Conservation (phyloP, 305 asterid genomes). For the Salvia sclarea region DNA sequence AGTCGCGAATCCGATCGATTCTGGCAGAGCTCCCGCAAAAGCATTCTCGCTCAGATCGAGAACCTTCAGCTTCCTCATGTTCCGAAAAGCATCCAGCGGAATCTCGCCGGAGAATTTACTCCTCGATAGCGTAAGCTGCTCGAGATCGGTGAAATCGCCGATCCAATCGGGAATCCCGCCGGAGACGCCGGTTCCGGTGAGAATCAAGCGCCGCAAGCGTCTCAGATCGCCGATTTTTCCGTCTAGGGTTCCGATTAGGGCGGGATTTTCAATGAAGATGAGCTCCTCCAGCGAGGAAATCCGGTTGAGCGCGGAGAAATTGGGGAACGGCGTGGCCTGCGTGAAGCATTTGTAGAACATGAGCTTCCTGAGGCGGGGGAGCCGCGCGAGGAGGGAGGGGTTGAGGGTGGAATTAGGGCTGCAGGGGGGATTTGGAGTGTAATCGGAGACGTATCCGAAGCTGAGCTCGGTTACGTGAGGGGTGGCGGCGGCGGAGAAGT, state of each 20-base stretch:
- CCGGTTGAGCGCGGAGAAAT: constrained; percentile 41
- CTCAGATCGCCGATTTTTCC: constrained; percentile 41
- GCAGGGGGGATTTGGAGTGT: constrained; percentile 78
- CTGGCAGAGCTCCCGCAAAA: constrained; percentile 47
- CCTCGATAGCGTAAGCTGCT: constrained; percentile 68
- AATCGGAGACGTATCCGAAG: constrained; percentile 81
- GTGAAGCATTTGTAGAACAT: constrained; percentile 79
- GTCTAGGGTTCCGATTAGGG: constrained; percentile 50
- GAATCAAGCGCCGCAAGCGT: constrained; percentile 53
- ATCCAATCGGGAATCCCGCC: constrained; percentile 48
- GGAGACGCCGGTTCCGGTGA: constrained; percentile 53
- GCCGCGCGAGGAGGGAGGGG: constrained; percentile 45
- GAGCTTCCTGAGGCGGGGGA: constrained; percentile 55
- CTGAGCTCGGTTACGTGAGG: constrained; percentile 72
- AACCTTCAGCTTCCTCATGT: constrained; percentile 54
- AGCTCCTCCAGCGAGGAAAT: constrained; percentile 51
- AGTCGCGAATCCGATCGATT: constrained; percentile 49
- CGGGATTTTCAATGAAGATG: constrained; percentile 62
- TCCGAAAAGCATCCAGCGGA: constrained; percentile 28
- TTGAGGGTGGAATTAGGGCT: constrained; percentile 47
- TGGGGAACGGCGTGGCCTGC: constrained; percentile 41
- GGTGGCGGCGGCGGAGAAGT: constrained; percentile 38
- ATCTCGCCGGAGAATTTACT: constrained; percentile 55
- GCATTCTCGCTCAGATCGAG: constrained; percentile 69
- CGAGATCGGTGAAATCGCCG: constrained; percentile 42